These are phyloP conservation scores for Cladobotryum protrusum DNA, from an alignment of 2,329 filamentous ascomycete species.

Conservation along the genomic window DNA sequence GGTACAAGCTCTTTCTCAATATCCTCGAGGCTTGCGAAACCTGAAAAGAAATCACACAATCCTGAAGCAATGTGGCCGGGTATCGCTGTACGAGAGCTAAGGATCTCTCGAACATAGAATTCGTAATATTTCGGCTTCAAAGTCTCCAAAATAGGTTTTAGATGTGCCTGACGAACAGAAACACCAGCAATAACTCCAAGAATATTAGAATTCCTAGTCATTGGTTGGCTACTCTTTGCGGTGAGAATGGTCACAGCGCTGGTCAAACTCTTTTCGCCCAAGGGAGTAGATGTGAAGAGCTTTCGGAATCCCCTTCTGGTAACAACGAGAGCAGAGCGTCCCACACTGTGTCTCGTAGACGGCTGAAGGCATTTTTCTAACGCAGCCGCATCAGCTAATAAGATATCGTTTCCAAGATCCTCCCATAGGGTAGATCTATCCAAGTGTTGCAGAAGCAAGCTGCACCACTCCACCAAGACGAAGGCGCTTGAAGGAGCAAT, in stretches of 20 bases:
- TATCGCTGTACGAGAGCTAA: constrained; percentile 69
- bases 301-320: constrained; percentile 75
- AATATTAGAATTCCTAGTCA: constrained; percentile 66
- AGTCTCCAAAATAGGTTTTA: constrained; percentile 54
- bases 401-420: constrained; percentile 56
- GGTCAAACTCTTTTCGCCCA: constrained; percentile 53
- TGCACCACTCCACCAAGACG: constrained; percentile 86
- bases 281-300: constrained; percentile 54
- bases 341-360: constrained; percentile 57
- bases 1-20: constrained; percentile 70
- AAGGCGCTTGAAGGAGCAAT: constrained; percentile 79
- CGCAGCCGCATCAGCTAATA: constrained; percentile 63
- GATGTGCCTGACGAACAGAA: constrained; percentile 61
- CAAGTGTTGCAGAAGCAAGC: constrained; percentile 67
- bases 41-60: constrained; percentile 73
- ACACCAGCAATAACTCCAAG: constrained; percentile 86
- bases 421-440: constrained; percentile 57
- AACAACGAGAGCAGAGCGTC: constrained; percentile 67
- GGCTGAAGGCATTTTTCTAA: constrained; percentile 71
- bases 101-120: constrained; percentile 80
- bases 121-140: constrained; percentile 68
- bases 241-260: constrained; percentile 62
- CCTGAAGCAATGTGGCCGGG: constrained; percentile 66
- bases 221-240: constrained; percentile 57
- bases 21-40: constrained; percentile 68